phyloP scores from a whole-genome alignment of 768 basidiomycete genomes.

The Coprinellus micaceus region DNA sequence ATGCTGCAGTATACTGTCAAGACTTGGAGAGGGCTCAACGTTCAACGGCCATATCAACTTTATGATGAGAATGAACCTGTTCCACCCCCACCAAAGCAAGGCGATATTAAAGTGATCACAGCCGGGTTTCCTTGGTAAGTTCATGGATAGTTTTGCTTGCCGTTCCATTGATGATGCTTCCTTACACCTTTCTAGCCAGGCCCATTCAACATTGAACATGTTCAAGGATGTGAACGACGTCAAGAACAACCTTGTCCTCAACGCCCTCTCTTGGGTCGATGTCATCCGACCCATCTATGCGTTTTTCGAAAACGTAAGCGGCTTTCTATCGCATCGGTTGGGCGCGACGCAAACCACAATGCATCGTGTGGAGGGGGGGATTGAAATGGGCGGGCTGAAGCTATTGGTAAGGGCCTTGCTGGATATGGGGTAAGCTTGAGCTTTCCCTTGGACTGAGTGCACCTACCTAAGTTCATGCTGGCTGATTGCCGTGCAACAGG shows the following conservation, averaged over 20 bases:
- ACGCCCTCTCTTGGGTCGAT: slow-evolving; percentile 50
- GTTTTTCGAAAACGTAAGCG: slow-evolving; percentile 54
- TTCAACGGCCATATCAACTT: slow-evolving; percentile 38
- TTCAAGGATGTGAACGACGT: slow-evolving; percentile 61
- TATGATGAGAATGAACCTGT: slow-evolving; percentile 34
- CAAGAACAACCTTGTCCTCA: slow-evolving; percentile 69
- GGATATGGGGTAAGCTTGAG: slow-evolving; percentile 55
- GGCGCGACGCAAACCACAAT: slow-evolving; percentile 35
- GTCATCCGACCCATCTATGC: slow-evolving; percentile 38
- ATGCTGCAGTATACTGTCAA: slow-evolving; percentile 59
- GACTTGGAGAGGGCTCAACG: slow-evolving; percentile 36
- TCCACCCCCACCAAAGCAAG: slow-evolving; percentile 45
- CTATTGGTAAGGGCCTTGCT: slow-evolving; percentile 57
- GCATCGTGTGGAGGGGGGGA: slow-evolving; percentile 56
- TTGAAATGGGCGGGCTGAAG: slow-evolving; percentile 73
- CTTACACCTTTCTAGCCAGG: slow-evolving; percentile 46
- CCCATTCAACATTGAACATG: slow-evolving; percentile 72
- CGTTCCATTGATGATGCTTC: neutral
- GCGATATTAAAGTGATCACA: slow-evolving; percentile 56
- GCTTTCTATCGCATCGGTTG: slow-evolving; percentile 43
- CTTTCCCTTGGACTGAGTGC: neutral
- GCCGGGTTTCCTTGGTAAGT: slow-evolving; percentile 76
- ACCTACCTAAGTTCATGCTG: neutral
- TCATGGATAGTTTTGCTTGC: neutral
- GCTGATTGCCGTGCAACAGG: slow-evolving; percentile 21